Evolutionary conservation across 2,329 filamentous ascomycete species (phyloP).

Genomic region (Cercospora nicotianae): DNA sequence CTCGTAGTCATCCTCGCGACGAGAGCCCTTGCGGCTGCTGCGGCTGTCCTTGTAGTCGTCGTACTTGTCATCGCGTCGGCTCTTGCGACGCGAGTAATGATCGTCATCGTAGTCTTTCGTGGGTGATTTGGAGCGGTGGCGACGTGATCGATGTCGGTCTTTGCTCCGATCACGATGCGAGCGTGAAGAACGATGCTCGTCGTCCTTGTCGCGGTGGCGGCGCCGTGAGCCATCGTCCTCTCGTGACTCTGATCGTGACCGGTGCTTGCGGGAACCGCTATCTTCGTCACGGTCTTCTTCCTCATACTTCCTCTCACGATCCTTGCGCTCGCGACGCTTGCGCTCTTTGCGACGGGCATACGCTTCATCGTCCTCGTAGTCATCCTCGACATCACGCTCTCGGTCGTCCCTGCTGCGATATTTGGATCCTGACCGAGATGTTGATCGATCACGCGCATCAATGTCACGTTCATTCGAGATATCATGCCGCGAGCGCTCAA

Average conservation of each 20-base stretch:
- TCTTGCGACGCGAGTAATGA: constrained; percentile 37
- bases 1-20: constrained; percentile 52
- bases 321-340: constrained; percentile 34
- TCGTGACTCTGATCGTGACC: constrained; percentile 65
- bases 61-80: constrained; percentile 40
- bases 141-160: constrained; percentile 43
- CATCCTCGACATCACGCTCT: constrained; percentile 50
- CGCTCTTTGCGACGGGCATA: constrained; percentile 41
- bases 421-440: constrained; percentile 41
- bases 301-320: constrained; percentile 51
- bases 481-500: constrained; percentile 15
- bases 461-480: constrained; percentile 36
- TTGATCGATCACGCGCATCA: constrained; percentile 36
- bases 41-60: constrained; percentile 30
- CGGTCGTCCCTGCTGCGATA: constrained; percentile 52
- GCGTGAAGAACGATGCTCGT: constrained; percentile 47
- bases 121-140: constrained; percentile 46
- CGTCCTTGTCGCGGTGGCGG: constrained; percentile 55
- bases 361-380: constrained; percentile 46
- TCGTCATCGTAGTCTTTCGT: constrained; percentile 34
- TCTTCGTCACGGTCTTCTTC: constrained; percentile 44
- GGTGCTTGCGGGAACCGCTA: constrained; percentile 50
- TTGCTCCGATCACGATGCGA: constrained; percentile 49
- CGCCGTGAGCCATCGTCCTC: constrained; percentile 58
- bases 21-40: constrained; percentile 43